Evolutionary conservation across 106 monocot genomes (phyloP), one percentile per base, ranked within the genome.

Genomic region (Apostasia shenzhenica): DNA sequence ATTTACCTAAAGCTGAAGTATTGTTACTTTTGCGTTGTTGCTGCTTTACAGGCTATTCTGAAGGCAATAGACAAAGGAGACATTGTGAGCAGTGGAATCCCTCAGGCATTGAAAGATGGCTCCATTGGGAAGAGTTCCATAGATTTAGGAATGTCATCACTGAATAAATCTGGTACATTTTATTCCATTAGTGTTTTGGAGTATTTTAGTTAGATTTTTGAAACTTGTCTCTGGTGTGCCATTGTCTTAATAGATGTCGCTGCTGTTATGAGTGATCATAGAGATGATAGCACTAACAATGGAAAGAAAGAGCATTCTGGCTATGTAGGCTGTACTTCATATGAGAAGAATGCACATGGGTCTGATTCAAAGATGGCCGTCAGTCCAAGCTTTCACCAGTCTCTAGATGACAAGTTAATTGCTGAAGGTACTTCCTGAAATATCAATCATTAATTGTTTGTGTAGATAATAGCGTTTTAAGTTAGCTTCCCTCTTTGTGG

Each of bases 41-140:
- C 13, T 75, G 37, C 45, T 68, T 55, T 42, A 47, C 63, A 99
- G 99, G 85, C 75, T 69, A 75, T 85, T 66, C 59, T 99, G 62
- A 90, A 90, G 74, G 93, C 85, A 78, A 93, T 99, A 51, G 99
- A 93, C 42, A 90, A 92, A 76, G 99, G 99, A 12, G 93, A 99
- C 45, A 82, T 92, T 55, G 55, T 87, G 41, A 87, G 83, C 66
- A 93, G 89, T 68, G 88, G 85, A 7, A 13, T 69, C 10, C 76
- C 86, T 67, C 85, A 89, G 69, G 63, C 73, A 75, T 79, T 85
- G 4, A 93, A 93, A 82, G 99, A 99, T 71, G 79, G 77, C 37
- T 78, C 80, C 60, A 58, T 73, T 67, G 88, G 88, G 42, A 88
- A 76, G 55, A 82, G 54, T 74, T 46, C 38, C 66, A 41, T 45